These are phyloP conservation scores for Acmispon strigosus DNA, from an alignment of 306 rosid genomes.

Conservation along the genomic window DNA sequence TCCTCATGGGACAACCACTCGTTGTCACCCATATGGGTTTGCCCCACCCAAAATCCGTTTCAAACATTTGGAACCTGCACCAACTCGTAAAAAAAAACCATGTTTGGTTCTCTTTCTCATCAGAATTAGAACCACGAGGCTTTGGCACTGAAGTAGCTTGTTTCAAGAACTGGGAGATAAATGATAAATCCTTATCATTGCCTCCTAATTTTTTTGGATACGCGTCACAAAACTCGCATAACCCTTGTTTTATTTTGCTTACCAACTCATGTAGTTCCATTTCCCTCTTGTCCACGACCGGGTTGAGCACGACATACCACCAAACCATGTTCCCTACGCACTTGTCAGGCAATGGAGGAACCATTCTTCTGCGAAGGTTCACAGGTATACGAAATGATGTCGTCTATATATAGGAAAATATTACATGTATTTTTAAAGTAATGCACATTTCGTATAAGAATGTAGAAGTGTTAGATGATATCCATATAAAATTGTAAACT, in stretches of 20 bases:
- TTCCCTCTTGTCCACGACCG: neutral
- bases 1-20: neutral
- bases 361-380: conserved; percentile 25
- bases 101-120: neutral
- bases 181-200: neutral
- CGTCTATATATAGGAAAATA: too few relatives aligned
- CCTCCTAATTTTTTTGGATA: neutral
- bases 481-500: too few relatives aligned
- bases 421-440: too few relatives aligned
- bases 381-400: neutral
- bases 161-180: neutral
- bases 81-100: conserved; percentile 17
- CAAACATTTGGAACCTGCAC: conserved; percentile 32
- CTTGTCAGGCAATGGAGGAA: conserved; percentile 23
- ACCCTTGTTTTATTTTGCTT: neutral
- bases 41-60: conserved; percentile 43
- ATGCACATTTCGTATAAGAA: too few relatives aligned
- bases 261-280: conserved; percentile 18
- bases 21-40: conserved; percentile 32
- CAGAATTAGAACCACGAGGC: neutral
- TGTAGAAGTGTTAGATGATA: too few relatives aligned
- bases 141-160: neutral
- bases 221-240: neutral
- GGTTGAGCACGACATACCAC: neutral
- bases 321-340: conserved; percentile 26